Percentiles rank a stretch among this genome's conserved stretches.
phyloP scores from a whole-genome alignment of 2,329 filamentous ascomycete genomes.

The Didymella segeticola region DNA sequence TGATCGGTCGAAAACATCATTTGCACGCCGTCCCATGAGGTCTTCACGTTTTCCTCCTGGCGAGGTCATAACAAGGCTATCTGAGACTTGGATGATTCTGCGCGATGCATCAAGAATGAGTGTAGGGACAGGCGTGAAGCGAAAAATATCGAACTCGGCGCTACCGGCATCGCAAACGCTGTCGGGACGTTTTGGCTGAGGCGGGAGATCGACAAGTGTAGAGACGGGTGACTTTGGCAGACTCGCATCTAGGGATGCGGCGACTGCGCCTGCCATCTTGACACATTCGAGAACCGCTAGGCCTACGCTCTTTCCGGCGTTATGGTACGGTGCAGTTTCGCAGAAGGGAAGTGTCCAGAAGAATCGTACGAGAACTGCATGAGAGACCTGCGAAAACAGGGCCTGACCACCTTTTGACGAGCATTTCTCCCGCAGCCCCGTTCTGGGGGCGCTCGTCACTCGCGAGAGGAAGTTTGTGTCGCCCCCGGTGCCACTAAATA shows the following conservation, averaged over 20 bases:
- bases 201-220: constrained; percentile 25
- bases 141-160: constrained; percentile 35
- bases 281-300: constrained; percentile 3
- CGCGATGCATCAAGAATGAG: constrained; percentile 55
- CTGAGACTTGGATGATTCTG: constrained; percentile 58
- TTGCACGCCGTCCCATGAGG: constrained; percentile 48
- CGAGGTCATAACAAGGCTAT: constrained; percentile 51
- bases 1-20: constrained; percentile 44
- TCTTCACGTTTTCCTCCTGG: constrained; percentile 40
- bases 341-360: constrained; percentile 4
- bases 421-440: constrained; percentile 2
- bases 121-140: constrained; percentile 52
- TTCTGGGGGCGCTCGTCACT: background rate
- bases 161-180: constrained; percentile 15
- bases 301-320: constrained; percentile 17
- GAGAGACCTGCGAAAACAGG: constrained; percentile 8
- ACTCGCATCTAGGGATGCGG: constrained; percentile 17
- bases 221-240: constrained; percentile 16
- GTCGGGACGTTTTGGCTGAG: constrained; percentile 13
- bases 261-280: constrained; percentile 21
- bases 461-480: background rate
- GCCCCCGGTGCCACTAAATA: constrained; percentile 2
- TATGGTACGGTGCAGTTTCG: constrained; percentile 8
- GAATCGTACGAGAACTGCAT: constrained; percentile 34
- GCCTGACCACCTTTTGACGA: constrained; percentile 14